Percentiles rank a stretch among this genome's conserved stretches.
phyloP scores from a whole-genome alignment of 257 asterid species.

The Ilex asprella region DNA sequence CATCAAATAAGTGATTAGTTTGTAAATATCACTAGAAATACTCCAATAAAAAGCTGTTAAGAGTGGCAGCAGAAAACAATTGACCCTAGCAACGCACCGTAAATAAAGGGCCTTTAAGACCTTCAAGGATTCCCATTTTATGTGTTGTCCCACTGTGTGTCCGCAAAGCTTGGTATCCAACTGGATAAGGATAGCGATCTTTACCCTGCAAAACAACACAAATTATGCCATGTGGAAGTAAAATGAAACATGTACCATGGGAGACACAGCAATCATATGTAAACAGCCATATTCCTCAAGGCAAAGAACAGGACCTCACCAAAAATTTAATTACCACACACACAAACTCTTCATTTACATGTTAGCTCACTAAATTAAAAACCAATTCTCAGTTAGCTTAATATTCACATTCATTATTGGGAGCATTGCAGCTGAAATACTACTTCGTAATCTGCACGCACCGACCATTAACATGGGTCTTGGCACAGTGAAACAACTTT shows the following conservation, averaged over 20 bases:
- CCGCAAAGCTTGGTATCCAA: constrained; percentile 75
- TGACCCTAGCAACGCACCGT: constrained; percentile 39
- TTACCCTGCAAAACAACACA: constrained; percentile 58
- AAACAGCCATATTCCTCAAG: constrained; percentile 6
- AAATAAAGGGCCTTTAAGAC: constrained; percentile 83
- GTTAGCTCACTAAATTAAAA: too few species aligned
- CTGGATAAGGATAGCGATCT: constrained; percentile 91
- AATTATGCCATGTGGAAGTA: constrained; percentile 12
- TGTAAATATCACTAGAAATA: too few species aligned
- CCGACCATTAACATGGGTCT: too few species aligned
- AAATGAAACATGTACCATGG: background rate
- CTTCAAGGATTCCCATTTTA: constrained; percentile 81
- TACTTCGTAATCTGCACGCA: too few species aligned
- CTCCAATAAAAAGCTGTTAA: background rate
- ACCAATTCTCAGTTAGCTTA: too few species aligned
- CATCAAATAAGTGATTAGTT: background rate
- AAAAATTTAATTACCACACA: too few species aligned
- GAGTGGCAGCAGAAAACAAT: constrained; percentile 2
- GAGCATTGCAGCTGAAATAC: too few species aligned
- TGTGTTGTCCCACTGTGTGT: constrained; percentile 64
- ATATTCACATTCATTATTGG: too few species aligned
- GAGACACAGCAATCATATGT: constrained; percentile 9
- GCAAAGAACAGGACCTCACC: too few species aligned
- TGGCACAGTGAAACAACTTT: too few species aligned
- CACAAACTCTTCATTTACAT: too few species aligned